Conservation (phyloP, 106 monocot species). For the Dactylorhiza incarnata region DNA sequence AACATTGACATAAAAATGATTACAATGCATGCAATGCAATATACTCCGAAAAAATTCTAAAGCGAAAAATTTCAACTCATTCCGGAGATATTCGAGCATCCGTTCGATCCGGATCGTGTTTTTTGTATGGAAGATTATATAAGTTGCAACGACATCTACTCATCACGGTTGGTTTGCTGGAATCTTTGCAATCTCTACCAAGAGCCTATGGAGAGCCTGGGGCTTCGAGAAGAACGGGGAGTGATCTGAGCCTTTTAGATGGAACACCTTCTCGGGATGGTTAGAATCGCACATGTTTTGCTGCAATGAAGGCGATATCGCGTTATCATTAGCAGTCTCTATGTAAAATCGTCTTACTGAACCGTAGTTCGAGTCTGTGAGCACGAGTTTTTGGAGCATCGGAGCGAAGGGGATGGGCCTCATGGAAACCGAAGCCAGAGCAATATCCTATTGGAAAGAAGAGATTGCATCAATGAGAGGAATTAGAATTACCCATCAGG, state of each 20-base stretch:
- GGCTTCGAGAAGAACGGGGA: constrained; percentile 96
- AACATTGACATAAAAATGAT: background rate
- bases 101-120: no score
- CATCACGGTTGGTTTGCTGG: constrained; percentile 4
- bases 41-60: background rate
- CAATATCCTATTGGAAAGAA: constrained; percentile 52
- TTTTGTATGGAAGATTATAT: no score
- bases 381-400: constrained; percentile 62
- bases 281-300: constrained; percentile 52
- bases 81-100: no score
- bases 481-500: background rate
- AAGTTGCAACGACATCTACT: background rate
- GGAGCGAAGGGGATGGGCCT: constrained; percentile 85
- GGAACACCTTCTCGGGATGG: constrained; percentile 62
- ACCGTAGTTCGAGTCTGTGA: constrained; percentile 59
- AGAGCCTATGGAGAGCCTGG: constrained; percentile 67
- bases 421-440: constrained; percentile 86
- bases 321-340: constrained; percentile 72
- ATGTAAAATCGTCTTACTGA: constrained; percentile 71
- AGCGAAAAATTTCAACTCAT: background rate
- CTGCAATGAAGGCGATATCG: constrained; percentile 57
- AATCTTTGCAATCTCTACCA: constrained; percentile 68
- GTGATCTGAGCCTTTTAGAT: constrained; percentile 82
- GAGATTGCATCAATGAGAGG: background rate
- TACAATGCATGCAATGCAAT: background rate